Evolutionary conservation across 2,329 filamentous ascomycete species (phyloP).

Genomic region (Colletotrichum sidae): DNA sequence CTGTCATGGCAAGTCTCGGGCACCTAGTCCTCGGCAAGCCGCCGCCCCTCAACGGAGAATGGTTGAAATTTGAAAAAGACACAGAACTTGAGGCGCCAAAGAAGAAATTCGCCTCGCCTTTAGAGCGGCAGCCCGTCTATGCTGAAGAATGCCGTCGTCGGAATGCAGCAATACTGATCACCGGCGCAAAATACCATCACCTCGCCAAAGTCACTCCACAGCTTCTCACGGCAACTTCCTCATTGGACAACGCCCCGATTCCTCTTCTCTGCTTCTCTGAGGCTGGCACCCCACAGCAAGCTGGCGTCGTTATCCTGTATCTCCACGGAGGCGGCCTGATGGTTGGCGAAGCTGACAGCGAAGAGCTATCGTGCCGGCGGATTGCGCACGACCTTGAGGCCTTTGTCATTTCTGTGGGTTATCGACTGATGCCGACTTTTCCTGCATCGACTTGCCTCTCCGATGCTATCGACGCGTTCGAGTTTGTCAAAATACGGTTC

Average conservation of each 20-base stretch:
- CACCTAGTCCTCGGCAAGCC: constrained; percentile 21
- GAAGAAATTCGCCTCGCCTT: constrained; percentile 40
- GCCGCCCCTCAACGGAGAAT: constrained; percentile 54
- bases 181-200: constrained; percentile 49
- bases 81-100: constrained; percentile 43
- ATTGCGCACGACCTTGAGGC: constrained; percentile 48
- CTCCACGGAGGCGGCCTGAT: constrained; percentile 61
- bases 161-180: constrained; percentile 49
- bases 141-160: constrained; percentile 53
- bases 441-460: constrained; percentile 53
- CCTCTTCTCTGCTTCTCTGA: constrained; percentile 50
- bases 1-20: constrained; percentile 13
- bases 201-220: constrained; percentile 49
- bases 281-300: constrained; percentile 22
- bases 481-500: constrained; percentile 38
- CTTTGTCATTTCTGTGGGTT: constrained; percentile 57
- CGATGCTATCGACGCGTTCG: constrained; percentile 55
- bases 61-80: constrained; percentile 52
- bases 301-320: constrained; percentile 53
- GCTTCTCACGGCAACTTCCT: constrained; percentile 47
- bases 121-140: constrained; percentile 54
- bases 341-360: constrained; percentile 61
- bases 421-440: constrained; percentile 56
- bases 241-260: constrained; percentile 47
- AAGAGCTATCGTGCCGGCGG: constrained; percentile 59